Evolutionary conservation across 2,329 filamentous ascomycete species (phyloP), one percentile per base, ranked within the genome.

Genomic region (Leptographium galeiforme): DNA sequence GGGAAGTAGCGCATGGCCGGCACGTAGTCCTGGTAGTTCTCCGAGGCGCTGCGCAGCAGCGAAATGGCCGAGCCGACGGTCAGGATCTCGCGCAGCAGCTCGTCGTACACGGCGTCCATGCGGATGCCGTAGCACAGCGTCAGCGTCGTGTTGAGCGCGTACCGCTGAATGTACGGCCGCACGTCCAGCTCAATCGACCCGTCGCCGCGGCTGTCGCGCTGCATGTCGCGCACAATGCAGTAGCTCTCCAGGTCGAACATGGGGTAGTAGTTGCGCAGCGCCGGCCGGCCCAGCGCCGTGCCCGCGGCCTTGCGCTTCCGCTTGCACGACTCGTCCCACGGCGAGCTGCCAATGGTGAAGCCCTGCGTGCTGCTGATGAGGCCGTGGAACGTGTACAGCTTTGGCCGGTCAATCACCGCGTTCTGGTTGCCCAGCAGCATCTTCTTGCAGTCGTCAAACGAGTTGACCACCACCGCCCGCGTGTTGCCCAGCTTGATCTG

Each of bases 311-410:
- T 90, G 57, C 87, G 79, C 11, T 86, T 78, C 30, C 75, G 73
- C 66, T 90, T 90, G 69, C 85, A 88, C 2, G 82, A 87, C 51
- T 89, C 86, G 57, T 90, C 85, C 84, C 87, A 93, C 0, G 87
- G 87, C 0, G 85, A 89, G 0, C 87, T 89, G 1, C 87, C 87
- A 56, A 93, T 89, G 0, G 87, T 91, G 66, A 89, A 87, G 8
- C 86, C 86, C 60, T 89, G 84, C 0, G 84, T 87, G 47, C 75
- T 80, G 3, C 85, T 88, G 7, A 90, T 83, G 4, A 90, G 82
- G 8, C 78, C 86, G 67, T 90, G 87, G 66, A 90, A 91, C 0
- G 87, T 91, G 66, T 91, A 85, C 47, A 89, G 78, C 34, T 76
- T 88, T 0, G 87, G 87, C 2, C 87, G 79, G 2, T 85, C 89